Evolutionary conservation across 352 stramenopile genomes (phyloP), one percentile per base, ranked within the genome.

Genomic region (Globisporangium rhizosaccharum): DNA sequence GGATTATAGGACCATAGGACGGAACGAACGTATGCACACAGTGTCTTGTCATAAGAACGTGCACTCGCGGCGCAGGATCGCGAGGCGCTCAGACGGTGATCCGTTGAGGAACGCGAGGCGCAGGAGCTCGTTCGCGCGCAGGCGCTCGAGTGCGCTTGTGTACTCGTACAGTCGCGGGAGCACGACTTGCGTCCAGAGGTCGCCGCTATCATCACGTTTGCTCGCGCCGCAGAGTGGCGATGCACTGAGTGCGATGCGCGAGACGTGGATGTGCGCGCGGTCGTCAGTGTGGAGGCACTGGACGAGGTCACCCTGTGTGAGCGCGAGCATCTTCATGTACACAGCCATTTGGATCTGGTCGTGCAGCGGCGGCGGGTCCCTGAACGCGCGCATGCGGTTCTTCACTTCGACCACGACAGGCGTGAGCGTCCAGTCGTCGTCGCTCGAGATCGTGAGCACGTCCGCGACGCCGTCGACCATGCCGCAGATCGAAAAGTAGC

Each of bases 401-500:
- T 92, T 92, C 18, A 92, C 72, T 55, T 92, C 83, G 14, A 92
- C 70, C 30, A 92, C 68, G 9, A 89, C 75, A 7, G 73, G 79
- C 17, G 68, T 73, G 23, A 90, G 62, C 28, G 61, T 61, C 83
- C 83, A 92, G 46, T 85, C 70, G 50, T 87, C 80, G 37, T 86
- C 75, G 25, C 60, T 54, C 4, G 60, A 56, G 53, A 90, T 90
- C 1, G 46, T 61, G 30, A 92, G 64, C 12, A 71, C 58, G 62
- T 92, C 83, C 14, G 77, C 63, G 28, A 90, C 66, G 23, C 83
- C 83, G 48, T 92, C 83, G n/a, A 92, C 76, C 83, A 90, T 90
- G 23, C 83, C 83, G 47, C 80, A 90, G 41, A 92, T 86, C 14
- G 76, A 82, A 56, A 92, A 92, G 41, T 77, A 82, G 47, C 66